Percentiles rank a stretch among this genome's conserved stretches.
These are phyloP conservation scores for Conticribra weissflogii DNA, from an alignment of 108 stramenopile genomes.

Conservation along the genomic window DNA sequence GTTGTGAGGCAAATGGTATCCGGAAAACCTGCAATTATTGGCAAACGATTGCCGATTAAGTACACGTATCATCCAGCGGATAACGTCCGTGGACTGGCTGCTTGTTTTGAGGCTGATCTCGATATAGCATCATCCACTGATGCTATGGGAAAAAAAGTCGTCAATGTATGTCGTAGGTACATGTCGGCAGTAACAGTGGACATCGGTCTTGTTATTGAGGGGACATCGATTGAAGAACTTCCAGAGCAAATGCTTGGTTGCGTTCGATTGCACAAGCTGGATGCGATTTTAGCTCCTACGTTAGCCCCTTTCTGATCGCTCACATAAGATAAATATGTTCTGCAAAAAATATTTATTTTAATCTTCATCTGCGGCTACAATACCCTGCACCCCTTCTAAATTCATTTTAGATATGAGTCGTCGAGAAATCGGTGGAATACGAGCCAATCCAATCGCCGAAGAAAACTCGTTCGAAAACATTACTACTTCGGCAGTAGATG, in stretches of 20 bases:
- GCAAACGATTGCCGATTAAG: constrained; percentile 47
- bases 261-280: constrained; percentile 73
- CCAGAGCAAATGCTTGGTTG: constrained; percentile 86
- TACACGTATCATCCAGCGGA: constrained; percentile 57
- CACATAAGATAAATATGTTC: background rate
- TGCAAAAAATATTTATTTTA: background rate
- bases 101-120: constrained; percentile 82
- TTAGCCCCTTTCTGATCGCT: constrained; percentile 29
- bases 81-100: constrained; percentile 35
- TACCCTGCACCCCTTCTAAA: constrained; percentile 35
- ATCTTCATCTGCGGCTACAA: constrained; percentile 4
- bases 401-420: constrained; percentile 39
- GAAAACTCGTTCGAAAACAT: constrained; percentile 58
- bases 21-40: constrained; percentile 55
- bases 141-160: constrained; percentile 70
- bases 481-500: constrained; percentile 52
- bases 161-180: constrained; percentile 66
- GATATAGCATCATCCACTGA: constrained; percentile 73
- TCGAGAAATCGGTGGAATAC: constrained; percentile 26
- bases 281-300: constrained; percentile 70
- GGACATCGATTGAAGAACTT: constrained; percentile 67
- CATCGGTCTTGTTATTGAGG: constrained; percentile 83
- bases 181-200: constrained; percentile 77
- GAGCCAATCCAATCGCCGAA: constrained; percentile 36
- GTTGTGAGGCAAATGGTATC: constrained; percentile 48